A percentile compares a stretch with the other conserved stretches of the same genome.
These are phyloP conservation scores for Hordeum vulgare DNA, from an alignment of 176 grass and related monocot species.

Conservation along the genomic window MorexV3_pseudomolecules_assembly NC_058520.1:499436722-499437221, in stretches of 20 bases:
- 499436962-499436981: constrained; percentile 18
- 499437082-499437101: background rate
- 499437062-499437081: background rate
- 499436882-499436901: too few species aligned
- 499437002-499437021: background rate
- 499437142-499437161: background rate
- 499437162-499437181: background rate
- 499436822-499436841: too few species aligned
- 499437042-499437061: constrained; percentile 7
- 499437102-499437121: constrained; percentile 52
- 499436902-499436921: too few species aligned
- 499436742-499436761: too few species aligned
- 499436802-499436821: too few species aligned
- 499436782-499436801: too few species aligned
- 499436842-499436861: too few species aligned
- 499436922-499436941: background rate
- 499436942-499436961: background rate
- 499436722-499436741: too few species aligned
- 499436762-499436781: too few species aligned
- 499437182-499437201: background rate
- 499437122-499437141: constrained; percentile 38
- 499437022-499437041: background rate
- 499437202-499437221: constrained; percentile 9
- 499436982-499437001: background rate
- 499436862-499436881: too few species aligned